Evolutionary conservation across 2,329 filamentous ascomycete species (phyloP).

Genomic region (Coniochaeta hoffmannii): DNA sequence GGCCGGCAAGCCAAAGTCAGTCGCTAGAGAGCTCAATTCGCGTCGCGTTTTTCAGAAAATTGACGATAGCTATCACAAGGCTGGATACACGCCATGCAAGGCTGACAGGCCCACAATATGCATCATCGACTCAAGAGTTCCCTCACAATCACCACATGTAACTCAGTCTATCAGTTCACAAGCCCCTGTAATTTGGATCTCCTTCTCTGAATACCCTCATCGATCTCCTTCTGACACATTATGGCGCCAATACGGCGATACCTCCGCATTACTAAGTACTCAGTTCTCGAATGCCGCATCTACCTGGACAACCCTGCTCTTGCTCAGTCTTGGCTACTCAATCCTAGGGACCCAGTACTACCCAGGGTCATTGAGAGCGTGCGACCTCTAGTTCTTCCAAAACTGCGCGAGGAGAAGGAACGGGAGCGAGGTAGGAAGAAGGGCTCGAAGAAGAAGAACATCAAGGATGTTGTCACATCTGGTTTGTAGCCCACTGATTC

Average conservation of each 20-base stretch:
- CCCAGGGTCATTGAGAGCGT: slow-evolving; percentile 79
- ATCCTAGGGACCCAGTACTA: slow-evolving; percentile 67
- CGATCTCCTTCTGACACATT: background rate
- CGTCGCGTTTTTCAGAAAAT: background rate
- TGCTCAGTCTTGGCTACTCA: slow-evolving; percentile 75
- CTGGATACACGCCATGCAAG: background rate
- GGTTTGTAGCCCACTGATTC: slow-evolving; percentile 52
- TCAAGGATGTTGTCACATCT: slow-evolving; percentile 81
- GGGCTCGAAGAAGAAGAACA: slow-evolving; percentile 65
- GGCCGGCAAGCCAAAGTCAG: background rate
- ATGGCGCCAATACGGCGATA: slow-evolving; percentile 91
- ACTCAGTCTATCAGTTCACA: background rate
- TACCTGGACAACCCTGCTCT: slow-evolving; percentile 89
- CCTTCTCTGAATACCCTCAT: background rate
- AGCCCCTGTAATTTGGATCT: background rate
- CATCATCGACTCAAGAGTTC: background rate
- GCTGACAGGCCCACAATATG: background rate
- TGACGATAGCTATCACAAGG: background rate
- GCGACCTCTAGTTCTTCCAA: slow-evolving; percentile 79
- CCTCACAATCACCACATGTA: background rate
- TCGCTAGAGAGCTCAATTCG: background rate
- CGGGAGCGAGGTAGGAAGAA: slow-evolving; percentile 53
- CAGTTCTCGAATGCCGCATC: slow-evolving; percentile 92
- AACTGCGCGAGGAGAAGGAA: slow-evolving; percentile 80
- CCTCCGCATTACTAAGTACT: slow-evolving; percentile 84